Evolutionary conservation across 2,329 filamentous ascomycete species (phyloP), one percentile per base, ranked within the genome.

Genomic region (Fusarium incarnatum): DNA sequence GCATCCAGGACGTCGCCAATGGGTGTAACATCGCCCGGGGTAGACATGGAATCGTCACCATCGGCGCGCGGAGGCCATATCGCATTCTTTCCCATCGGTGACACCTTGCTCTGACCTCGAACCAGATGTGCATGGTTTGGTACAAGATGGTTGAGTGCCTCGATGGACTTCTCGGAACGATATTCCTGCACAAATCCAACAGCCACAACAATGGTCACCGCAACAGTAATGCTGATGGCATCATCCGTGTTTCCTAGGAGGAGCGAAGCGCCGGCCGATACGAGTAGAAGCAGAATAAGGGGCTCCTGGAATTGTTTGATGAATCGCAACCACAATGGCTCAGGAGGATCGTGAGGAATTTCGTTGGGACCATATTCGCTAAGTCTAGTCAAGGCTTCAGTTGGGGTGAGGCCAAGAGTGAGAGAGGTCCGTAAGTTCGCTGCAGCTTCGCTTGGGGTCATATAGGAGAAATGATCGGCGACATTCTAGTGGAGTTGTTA

Each of bases 111-210:
- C 42, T 83, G 79, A 32, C 86, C 85, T 67, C 97, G 91, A 64
- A 99, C 93, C n/a, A 98, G 85, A 81, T 99, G 94, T 30, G 97
- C 96, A 78, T 94, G 94, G 79, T 98, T 97, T 28, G 96, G 97
- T 0, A 99, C 95, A 27, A 99, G 84, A 75, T 96, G 93, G 77
- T 92, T 98, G 73, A 99, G 84, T 22, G 96, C 96, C 80, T 99
- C 96, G 71, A 99, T 89, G 5, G 95, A 98, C 81, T 99, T 97
- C 79, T 99, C 96, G 10, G 96, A 98, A 63, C 96, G 88, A 79
- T 99, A 99, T 81, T 99, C 96, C 79, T 99, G 96, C 55, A 98
- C 89, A 74, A 99, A 99, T 3, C 95, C 96, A 44, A 99, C 96
- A 0, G 92, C 92, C 25, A 99, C 94, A 8, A 99, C 96, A 73